Evolutionary conservation across 345 rosid species (phyloP), one percentile per base, ranked within the genome.

Genomic region (Microcos paniculata): DNA sequence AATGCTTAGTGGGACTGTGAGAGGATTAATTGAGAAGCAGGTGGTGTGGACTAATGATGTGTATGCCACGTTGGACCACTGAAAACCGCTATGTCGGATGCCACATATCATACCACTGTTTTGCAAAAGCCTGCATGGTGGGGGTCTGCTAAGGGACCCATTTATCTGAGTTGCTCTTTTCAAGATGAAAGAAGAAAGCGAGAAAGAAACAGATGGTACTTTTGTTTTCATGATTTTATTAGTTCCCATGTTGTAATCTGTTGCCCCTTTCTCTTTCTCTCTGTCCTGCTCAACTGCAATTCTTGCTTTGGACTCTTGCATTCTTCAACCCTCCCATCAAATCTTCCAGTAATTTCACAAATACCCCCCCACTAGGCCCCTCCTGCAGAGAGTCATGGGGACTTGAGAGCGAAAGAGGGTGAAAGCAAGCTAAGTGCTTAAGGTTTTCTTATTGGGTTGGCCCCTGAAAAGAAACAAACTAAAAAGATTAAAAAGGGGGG

Each of bases 61-160:
- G 61, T 0, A 43, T 15, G 75, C 66, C 66, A 58, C 56, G 23
- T 43, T 1, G 71, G 71, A 67, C 56, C 71, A 43, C 71, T 6
- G 53, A 71, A 52, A 24, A 49, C 28, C 19, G 28, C 62, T 13
- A n/a, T 35, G 74, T 71, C 74, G 62, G 74, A 71, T 71, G 58
- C 38, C 73, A 70, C 61, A 5, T 51, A 70, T 23, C 38, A 71
- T 56, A 31, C 42, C 74, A 72, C 61, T 1, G 21, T 70, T 4
- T 16, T 42, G 21, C 23, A 49, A 19, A n/a, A 30, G 38, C 24
- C 72, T 67, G 51, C 72, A 24, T 3, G 8, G 35, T 14, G 4
- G 55, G 18, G 35, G 31, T 13, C 15, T 28, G 43, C 38, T 11
- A 9, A 21, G 62, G 74, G 63, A 35, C 64, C 53, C 21, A 46